Conservation (phyloP, 371 early-diverging fungal genomes). For the Zopfochytrium polystomum region DNA sequence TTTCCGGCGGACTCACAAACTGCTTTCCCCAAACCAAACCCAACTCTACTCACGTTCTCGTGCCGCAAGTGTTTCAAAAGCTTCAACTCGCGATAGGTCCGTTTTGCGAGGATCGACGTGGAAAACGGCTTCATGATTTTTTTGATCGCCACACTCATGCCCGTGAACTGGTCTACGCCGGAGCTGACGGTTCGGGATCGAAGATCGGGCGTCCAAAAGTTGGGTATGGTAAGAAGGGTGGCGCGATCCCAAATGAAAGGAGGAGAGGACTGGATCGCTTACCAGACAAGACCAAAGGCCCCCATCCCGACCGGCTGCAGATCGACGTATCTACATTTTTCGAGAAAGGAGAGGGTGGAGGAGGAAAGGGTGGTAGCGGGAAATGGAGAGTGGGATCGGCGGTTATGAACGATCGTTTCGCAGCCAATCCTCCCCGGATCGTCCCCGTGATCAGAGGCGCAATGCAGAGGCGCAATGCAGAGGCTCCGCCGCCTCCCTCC, state of each 20-base stretch:
- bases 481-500: too few species aligned
- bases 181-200: slow-evolving; percentile 69
- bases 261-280: slow-evolving; percentile 27
- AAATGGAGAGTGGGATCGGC: background rate
- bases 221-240: background rate
- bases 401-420: background rate
- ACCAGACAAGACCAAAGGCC: slow-evolving; percentile 95
- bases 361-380: background rate
- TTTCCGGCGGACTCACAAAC: too few species aligned
- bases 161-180: slow-evolving; percentile 78
- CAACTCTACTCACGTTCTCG: slow-evolving; percentile 30
- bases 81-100: slow-evolving; percentile 90
- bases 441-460: too few species aligned
- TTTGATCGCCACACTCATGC: slow-evolving; percentile 85
- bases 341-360: background rate
- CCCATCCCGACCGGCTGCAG: slow-evolving; percentile 96
- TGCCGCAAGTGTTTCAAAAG: slow-evolving; percentile 77
- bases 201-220: background rate
- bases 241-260: background rate
- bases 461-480: too few species aligned
- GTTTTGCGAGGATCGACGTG: slow-evolving; percentile 86
- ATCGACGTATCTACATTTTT: slow-evolving; percentile 70
- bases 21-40: too few species aligned
- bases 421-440: background rate
- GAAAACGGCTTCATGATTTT: slow-evolving; percentile 93